phyloP scores from a whole-genome alignment of 225 moss, liverwort and hornwort species.

The Straminergon stramineum region DNA sequence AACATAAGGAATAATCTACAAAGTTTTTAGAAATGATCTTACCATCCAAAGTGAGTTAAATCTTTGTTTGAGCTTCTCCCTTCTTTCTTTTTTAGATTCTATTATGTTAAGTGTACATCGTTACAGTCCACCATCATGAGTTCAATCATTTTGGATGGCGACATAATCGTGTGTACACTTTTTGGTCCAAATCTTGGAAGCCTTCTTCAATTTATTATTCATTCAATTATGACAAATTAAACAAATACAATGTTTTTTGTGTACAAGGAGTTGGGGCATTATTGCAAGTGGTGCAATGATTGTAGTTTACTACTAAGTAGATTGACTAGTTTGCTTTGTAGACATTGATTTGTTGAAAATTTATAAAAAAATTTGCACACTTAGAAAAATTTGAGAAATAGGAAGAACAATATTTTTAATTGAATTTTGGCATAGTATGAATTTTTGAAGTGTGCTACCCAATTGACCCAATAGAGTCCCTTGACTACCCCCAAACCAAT shows the following conservation, averaged over 20 bases:
- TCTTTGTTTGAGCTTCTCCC: fast-evolving
- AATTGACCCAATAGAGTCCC: neutral
- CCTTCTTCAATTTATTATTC: too few species aligned
- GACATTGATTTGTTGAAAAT: too few species aligned
- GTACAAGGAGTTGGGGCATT: fast-evolving
- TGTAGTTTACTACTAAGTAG: fast-evolving
- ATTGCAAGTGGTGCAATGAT: neutral
- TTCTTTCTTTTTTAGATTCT: neutral
- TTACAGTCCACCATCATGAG: neutral
- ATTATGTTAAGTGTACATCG: neutral
- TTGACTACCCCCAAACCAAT: fast-evolving
- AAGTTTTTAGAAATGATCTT: neutral
- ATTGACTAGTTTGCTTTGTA: neutral
- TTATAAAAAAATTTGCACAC: too few species aligned
- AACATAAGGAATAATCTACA: neutral
- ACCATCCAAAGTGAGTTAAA: neutral
- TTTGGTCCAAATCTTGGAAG: neutral
- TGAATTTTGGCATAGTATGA: neutral
- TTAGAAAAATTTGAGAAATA: neutral
- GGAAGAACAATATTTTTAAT: fast-evolving
- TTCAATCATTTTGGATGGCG: neutral
- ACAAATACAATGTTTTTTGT: neutral
- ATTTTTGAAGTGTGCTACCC: fast-evolving
- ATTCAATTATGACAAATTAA: neutral
- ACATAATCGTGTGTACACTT: neutral